Percentiles rank a stretch among this genome's conserved stretches.
Conservation (phyloP, 768 basidiomycete genomes). For the Collybiopsis luxurians region DNA sequence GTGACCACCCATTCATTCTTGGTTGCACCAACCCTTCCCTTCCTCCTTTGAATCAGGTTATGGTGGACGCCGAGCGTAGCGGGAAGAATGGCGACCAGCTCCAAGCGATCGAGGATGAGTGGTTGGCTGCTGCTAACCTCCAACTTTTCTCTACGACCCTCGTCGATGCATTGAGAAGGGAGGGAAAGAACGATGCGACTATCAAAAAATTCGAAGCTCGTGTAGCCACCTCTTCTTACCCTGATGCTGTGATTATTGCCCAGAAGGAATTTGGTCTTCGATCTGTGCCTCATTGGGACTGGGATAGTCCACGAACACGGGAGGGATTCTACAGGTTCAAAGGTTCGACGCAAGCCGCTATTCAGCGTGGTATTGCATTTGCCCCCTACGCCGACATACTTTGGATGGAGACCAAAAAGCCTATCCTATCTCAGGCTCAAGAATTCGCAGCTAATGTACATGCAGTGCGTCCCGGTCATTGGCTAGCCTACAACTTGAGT, state of each 20-base stretch:
- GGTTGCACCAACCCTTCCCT: slow-evolving; percentile 80
- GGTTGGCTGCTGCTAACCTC: slow-evolving; percentile 77
- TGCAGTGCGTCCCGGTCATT: slow-evolving; percentile 79
- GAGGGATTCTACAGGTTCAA: slow-evolving; percentile 98
- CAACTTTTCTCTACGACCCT: slow-evolving; percentile 76
- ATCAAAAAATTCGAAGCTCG: slow-evolving; percentile 63
- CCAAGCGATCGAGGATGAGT: slow-evolving; percentile 86
- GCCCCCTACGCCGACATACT: slow-evolving; percentile 90
- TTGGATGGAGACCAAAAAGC: slow-evolving; percentile 98
- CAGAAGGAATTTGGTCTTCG: slow-evolving; percentile 75
- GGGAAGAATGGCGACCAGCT: slow-evolving; percentile 80
- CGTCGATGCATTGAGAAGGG: slow-evolving; percentile 60
- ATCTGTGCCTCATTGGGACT: slow-evolving; percentile 84
- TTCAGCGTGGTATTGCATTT: slow-evolving; percentile 89
- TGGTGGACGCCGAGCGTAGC: slow-evolving; percentile 79
- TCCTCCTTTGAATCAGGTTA: slow-evolving; percentile 69
- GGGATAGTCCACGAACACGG: slow-evolving; percentile 91
- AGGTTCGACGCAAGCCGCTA: slow-evolving; percentile 92
- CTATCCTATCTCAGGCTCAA: slow-evolving; percentile 86
- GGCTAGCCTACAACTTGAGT: slow-evolving; percentile 95
- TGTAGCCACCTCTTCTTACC: slow-evolving; percentile 66
- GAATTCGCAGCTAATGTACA: slow-evolving; percentile 92
- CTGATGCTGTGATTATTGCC: slow-evolving; percentile 70
- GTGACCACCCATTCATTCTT: slow-evolving; percentile 98
- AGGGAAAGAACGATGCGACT: slow-evolving; percentile 46